These are phyloP conservation scores for Diplodia intermedia DNA, from an alignment of 2,329 filamentous ascomycete genomes.

Conservation along the genomic window DNA sequence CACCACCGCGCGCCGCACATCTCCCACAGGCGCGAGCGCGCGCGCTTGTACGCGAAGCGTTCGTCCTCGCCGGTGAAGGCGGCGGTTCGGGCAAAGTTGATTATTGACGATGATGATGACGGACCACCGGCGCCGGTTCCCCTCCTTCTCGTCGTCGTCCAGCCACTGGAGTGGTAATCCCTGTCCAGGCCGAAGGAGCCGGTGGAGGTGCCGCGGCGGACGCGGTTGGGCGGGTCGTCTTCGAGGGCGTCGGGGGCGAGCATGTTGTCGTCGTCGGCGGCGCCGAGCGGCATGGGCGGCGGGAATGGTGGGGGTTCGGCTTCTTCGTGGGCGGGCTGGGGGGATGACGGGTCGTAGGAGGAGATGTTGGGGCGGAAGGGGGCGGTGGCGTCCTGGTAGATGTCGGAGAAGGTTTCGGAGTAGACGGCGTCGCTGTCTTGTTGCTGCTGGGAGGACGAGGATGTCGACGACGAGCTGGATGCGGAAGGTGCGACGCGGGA, in stretches of 20 bases:
- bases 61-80: conserved; percentile 83
- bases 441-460: not conserved
- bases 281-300: conserved; percentile 42
- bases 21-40: conserved; percentile 80
- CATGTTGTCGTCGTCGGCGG: conserved; percentile 46
- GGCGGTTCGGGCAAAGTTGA: conserved; percentile 70
- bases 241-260: conserved; percentile 56
- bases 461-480: not conserved
- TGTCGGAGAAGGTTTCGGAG: conserved; percentile 72
- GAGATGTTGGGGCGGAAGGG: conserved; percentile 83
- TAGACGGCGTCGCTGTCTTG: conserved; percentile 61
- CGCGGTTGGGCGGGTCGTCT: conserved; percentile 57
- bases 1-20: conserved; percentile 79
- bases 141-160: no score
- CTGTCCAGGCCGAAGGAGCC: conserved; percentile 43
- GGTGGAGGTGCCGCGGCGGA: conserved; percentile 37
- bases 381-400: conserved; percentile 77
- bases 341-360: conserved; percentile 58
- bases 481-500: conserved; percentile 35
- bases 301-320: not conserved
- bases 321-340: not conserved
- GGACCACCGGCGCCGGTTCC: no score
- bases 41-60: conserved; percentile 79
- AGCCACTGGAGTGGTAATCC: conserved; percentile 9
- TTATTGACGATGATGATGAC: no score